phyloP scores from a whole-genome alignment of 768 basidiomycete genomes.

The Lactarius hengduanensis region DNA sequence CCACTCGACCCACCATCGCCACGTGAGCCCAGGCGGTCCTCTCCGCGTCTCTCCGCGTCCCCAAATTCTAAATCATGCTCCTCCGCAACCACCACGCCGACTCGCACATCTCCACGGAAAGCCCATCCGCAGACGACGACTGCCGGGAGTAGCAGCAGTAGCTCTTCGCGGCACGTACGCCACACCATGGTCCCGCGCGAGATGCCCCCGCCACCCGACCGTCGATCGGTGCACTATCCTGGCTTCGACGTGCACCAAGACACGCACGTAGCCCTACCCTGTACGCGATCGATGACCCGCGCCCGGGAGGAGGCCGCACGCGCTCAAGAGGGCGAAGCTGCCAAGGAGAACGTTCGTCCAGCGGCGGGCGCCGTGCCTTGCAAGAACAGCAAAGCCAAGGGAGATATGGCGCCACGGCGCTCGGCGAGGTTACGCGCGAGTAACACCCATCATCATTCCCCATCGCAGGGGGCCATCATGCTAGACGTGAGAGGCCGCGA shows the following conservation, averaged over 20 bases:
- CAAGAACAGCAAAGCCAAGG: constrained; percentile 12
- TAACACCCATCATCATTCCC: not conserved
- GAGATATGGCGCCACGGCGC: constrained; percentile 17
- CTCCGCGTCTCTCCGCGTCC: constrained; percentile 17
- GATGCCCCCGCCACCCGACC: constrained; percentile 22
- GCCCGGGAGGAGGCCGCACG: constrained; percentile 13
- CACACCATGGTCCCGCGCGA: constrained; percentile 24
- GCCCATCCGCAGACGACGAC: constrained; percentile 14
- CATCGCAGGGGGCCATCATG: not conserved
- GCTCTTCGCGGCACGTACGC: constrained; percentile 9
- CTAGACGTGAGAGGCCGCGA: constrained; percentile 5
- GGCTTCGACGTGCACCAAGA: constrained; percentile 29
- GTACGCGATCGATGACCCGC: constrained; percentile 18
- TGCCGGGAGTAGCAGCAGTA: not conserved
- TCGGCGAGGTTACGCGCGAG: constrained; percentile 24
- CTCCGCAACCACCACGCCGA: constrained; percentile 12
- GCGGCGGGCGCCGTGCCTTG: not conserved
- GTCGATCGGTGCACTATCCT: constrained; percentile 28
- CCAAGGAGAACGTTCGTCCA: constrained; percentile 29
- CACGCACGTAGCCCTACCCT: constrained; percentile 25
- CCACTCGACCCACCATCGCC: constrained; percentile 6
- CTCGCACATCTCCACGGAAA: constrained; percentile 26
- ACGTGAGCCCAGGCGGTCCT: constrained; percentile 15
- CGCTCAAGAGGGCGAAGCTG: constrained; percentile 15
- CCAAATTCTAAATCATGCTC: constrained; percentile 1